Conservation (phyloP, 805 yeast species). For the Priceomyces medius region DNA sequence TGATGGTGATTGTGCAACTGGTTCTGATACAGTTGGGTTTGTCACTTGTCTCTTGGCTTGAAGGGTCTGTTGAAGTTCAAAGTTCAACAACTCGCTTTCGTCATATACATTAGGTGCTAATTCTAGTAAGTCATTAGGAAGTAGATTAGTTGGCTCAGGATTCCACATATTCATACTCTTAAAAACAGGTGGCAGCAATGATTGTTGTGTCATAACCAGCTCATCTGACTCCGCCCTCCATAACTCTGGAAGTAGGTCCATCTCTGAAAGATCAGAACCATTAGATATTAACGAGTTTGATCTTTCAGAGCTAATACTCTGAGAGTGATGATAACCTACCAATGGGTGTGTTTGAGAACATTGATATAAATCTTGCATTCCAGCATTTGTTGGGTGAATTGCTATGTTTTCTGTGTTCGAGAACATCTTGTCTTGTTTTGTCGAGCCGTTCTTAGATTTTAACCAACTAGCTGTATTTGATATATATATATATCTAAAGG, state of each 20-base stretch:
- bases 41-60: conserved; percentile 2
- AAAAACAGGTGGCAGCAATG: conserved; percentile 4
- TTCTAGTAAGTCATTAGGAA: conserved; percentile 2
- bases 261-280: conserved; percentile 2
- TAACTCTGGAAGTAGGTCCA: conserved; percentile 4
- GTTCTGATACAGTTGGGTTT: neutral
- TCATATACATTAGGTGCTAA: neutral
- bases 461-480: no score
- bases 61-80: conserved; percentile 10
- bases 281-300: conserved; percentile 4
- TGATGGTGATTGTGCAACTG: neutral
- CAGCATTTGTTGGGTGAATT: neutral
- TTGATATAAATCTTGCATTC: neutral
- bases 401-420: neutral
- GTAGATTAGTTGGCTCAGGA: conserved; percentile 3
- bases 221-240: conserved; percentile 5
- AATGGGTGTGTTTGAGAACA: neutral
- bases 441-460: no score
- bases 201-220: conserved; percentile 2
- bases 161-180: conserved; percentile 1
- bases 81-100: conserved; percentile 12
- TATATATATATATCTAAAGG: no score
- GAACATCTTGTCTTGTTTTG: neutral
- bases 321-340: neutral
- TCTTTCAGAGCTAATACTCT: neutral